Evolutionary conservation across 208 protist genomes (phyloP), one percentile per base, ranked within the genome.

Genomic region (Lotmaria passim): DNA sequence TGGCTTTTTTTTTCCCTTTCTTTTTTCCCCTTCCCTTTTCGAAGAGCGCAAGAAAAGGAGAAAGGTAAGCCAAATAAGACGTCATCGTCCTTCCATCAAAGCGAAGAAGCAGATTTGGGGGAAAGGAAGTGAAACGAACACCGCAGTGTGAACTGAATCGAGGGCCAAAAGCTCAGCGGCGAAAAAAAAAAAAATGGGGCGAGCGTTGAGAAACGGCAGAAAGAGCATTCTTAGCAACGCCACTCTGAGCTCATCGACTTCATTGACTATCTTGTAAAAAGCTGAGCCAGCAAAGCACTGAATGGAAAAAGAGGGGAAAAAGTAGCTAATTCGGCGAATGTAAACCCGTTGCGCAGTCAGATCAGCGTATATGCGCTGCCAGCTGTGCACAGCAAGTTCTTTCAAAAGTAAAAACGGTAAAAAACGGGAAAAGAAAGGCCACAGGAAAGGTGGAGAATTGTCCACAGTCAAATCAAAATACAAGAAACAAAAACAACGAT

Each of bases 181-280:
- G 70, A 47, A 46, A 28, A 53, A 60, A 30, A 52, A 44, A 51
- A 6, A 23, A 23, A 57, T 24, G 51, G 23, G 21, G 38, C 38
- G 38, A 41, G 38, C 38, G 38, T 14, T 41, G n/a, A n/a, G n/a
- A n/a, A n/a, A n/a, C n/a, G n/a, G n/a, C n/a, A n/a, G n/a, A n/a
- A n/a, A n/a, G n/a, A n/a, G n/a, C n/a, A n/a, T n/a, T 39, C 36
- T 39, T 39, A 39, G 36, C 6, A 39, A n/a, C n/a, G n/a, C n/a
- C n/a, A n/a, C n/a, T n/a, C n/a, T n/a, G n/a, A n/a, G n/a, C n/a
- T n/a, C n/a, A n/a, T n/a, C n/a, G n/a, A n/a, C n/a, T n/a, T n/a
- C n/a, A n/a, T n/a, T n/a, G n/a, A n/a, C n/a, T n/a, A n/a, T n/a
- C n/a, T n/a, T n/a, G n/a, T n/a, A n/a, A n/a, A n/a, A n/a, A n/a